phyloP scores from a whole-genome alignment of 2,329 filamentous ascomycete genomes.

The Anthostomella pinea region DNA sequence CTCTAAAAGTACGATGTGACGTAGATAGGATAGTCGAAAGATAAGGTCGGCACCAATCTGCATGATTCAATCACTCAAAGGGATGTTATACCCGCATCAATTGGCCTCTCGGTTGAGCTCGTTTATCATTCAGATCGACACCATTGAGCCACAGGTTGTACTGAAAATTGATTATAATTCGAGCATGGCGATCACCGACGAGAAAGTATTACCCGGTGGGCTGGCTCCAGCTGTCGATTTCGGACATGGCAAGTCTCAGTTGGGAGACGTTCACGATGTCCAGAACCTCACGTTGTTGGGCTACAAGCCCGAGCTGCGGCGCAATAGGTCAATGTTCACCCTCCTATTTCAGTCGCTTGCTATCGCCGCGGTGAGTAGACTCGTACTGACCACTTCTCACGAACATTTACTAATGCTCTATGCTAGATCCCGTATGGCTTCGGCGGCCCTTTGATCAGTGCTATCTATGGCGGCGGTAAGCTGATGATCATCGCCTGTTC shows the following conservation, averaged over 20 bases:
- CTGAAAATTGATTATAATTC: no score
- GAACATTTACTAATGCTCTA: not conserved
- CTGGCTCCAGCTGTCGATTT: slow-evolving; percentile 7
- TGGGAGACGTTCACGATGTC: slow-evolving; percentile 25
- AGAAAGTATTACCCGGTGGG: not conserved
- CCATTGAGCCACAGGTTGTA: no score
- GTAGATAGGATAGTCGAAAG: no score
- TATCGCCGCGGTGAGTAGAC: slow-evolving; percentile 46
- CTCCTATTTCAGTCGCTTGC: slow-evolving; percentile 60
- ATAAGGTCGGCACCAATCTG: no score
- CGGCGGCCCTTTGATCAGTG: slow-evolving; percentile 36
- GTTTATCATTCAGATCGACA: no score
- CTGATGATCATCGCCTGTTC: not conserved
- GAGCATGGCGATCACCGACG: not conserved
- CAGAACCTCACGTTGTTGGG: slow-evolving; percentile 42
- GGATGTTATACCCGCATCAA: no score
- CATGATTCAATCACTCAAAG: no score
- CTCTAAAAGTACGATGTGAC: no score
- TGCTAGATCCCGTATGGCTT: slow-evolving; percentile 51
- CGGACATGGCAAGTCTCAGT: slow-evolving; percentile 15
- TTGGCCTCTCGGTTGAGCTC: no score
- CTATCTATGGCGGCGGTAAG: slow-evolving; percentile 38
- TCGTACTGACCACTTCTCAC: not conserved
- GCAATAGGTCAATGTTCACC: slow-evolving; percentile 59
- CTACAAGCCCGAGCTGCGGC: slow-evolving; percentile 55